Conservation (phyloP, 352 stramenopile genomes). For the Pythium monospermum region DNA sequence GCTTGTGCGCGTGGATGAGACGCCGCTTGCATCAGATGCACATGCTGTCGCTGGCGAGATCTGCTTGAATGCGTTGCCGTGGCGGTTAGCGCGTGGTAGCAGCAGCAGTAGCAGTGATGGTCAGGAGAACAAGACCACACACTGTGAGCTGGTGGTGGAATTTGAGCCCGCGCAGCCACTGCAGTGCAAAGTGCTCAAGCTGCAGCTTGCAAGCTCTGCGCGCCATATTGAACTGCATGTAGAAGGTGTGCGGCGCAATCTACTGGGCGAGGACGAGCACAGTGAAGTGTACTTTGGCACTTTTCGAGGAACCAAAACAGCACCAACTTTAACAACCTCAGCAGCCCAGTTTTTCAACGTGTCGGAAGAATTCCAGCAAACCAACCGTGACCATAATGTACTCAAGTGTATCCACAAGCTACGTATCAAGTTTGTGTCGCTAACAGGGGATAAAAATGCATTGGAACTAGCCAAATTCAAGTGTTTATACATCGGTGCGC, state of each 20-base stretch:
- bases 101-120: too few species aligned
- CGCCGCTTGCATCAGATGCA: conserved; percentile 4
- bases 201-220: conserved; percentile 55
- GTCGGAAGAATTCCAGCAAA: conserved; percentile 40
- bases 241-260: conserved; percentile 38
- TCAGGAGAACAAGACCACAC: background rate
- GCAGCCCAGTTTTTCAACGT: conserved; percentile 35
- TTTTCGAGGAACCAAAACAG: conserved; percentile 39
- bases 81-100: conserved; percentile 1
- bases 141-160: conserved; percentile 43
- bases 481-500: conserved; percentile 40
- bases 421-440: conserved; percentile 68
- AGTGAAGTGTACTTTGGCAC: conserved; percentile 73
- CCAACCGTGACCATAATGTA: conserved; percentile 38
- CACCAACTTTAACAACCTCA: too few species aligned
- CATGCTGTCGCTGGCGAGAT: conserved; percentile 10
- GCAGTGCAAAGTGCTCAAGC: conserved; percentile 38
- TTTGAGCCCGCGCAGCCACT: conserved; percentile 28
- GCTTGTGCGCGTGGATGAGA: conserved; percentile 1
- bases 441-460: conserved; percentile 48
- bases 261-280: conserved; percentile 55
- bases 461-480: conserved; percentile 35
- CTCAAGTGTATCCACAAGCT: conserved; percentile 47
- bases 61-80: conserved; percentile 14
- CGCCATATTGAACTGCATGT: conserved; percentile 68